These are phyloP conservation scores for Yamadazyma triangularis DNA, from an alignment of 1,139 yeast genomes.

Conservation along the genomic window DNA sequence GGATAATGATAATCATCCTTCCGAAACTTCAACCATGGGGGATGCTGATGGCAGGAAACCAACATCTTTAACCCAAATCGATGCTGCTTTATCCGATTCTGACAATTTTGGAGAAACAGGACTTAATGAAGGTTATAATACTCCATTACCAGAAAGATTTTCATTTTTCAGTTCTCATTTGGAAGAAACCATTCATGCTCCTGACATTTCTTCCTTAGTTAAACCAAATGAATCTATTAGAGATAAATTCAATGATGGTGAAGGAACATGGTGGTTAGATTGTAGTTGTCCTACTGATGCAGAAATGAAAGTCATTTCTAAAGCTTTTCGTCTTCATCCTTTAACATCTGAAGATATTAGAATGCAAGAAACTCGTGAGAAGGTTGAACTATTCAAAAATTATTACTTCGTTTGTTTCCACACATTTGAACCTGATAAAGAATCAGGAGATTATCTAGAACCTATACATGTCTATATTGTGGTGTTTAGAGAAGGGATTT, in stretches of 20 bases:
- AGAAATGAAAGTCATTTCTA: constrained; percentile 60
- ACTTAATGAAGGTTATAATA: constrained; percentile 6
- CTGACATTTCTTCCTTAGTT: constrained; percentile 75
- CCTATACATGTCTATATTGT: constrained; percentile 86
- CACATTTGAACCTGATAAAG: constrained; percentile 71
- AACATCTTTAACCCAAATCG: constrained; percentile 31
- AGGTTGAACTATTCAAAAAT: constrained; percentile 69
- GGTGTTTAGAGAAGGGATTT: constrained; percentile 78
- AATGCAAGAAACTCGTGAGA: constrained; percentile 83
- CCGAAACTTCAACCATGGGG: constrained; percentile 27
- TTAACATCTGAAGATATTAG: constrained; percentile 82
- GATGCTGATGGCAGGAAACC: constrained; percentile 17
- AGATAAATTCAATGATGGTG: constrained; percentile 58
- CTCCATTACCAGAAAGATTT: constrained; percentile 60
- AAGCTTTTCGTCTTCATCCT: constrained; percentile 78
- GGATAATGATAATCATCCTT: constrained; percentile 11
- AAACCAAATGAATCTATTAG: constrained; percentile 60
- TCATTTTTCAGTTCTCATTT: constrained; percentile 76
- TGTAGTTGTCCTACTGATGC: constrained; percentile 66
- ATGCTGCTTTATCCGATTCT: constrained; percentile 25
- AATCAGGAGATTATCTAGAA: constrained; percentile 77
- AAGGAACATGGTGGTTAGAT: constrained; percentile 76
- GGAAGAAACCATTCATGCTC: constrained; percentile 86
- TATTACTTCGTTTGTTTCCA: constrained; percentile 83
- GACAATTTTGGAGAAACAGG: constrained; percentile 11